Conservation (phyloP, 139 green algal genomes). For the Coelastrella sp. region DNA sequence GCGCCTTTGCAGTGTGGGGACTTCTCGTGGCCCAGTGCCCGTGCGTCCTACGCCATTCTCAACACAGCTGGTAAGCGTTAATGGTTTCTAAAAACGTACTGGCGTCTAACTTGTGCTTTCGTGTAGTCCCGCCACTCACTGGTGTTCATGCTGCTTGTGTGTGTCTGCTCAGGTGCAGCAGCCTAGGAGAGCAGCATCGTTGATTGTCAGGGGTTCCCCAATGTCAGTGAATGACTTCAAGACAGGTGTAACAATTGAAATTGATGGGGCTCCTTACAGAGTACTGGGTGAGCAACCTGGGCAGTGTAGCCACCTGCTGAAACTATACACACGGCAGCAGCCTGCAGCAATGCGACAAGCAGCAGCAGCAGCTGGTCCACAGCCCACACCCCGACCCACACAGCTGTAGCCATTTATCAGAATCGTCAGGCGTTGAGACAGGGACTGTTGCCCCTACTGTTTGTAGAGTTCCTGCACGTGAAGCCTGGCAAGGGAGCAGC, state of each 20-base stretch:
- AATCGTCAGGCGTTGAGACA: no score
- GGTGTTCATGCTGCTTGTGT: not conserved
- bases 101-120: not conserved
- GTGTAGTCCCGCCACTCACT: no score
- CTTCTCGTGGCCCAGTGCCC: not conserved
- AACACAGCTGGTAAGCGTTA: not conserved
- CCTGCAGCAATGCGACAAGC: no score
- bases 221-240: conserved; percentile 96
- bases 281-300: conserved; percentile 71
- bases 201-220: conserved; percentile 30
- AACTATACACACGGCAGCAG: no score
- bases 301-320: not conserved
- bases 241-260: conserved; percentile 90
- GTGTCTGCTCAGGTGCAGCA: not conserved
- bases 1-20: conserved; percentile 15
- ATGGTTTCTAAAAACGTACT: not conserved
- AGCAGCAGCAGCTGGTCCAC: not conserved
- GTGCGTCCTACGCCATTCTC: not conserved
- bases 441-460: not conserved
- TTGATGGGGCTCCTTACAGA: conserved; percentile 86
- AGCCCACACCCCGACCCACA: no score
- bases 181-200: not conserved
- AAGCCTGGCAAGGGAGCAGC: conserved; percentile 98
- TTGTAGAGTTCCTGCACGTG: conserved; percentile 97
- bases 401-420: no score